These are phyloP conservation scores for Alternaria triticimaculans DNA, from an alignment of 2,329 filamentous ascomycete genomes.

Conservation along the genomic window DNA sequence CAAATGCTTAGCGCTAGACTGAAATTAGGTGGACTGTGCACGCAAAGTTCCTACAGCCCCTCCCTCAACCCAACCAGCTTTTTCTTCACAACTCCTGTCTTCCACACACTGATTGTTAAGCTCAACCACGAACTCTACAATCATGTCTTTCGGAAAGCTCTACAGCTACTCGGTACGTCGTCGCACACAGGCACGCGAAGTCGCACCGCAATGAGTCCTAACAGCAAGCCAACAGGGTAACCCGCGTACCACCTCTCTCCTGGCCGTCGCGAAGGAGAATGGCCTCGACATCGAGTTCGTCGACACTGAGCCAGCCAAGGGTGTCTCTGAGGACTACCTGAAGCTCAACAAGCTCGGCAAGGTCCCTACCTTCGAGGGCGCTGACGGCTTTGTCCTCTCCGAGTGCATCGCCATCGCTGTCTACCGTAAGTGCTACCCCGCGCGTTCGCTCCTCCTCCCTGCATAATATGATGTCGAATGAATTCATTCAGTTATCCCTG, in stretches of 20 bases:
- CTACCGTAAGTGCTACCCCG: constrained; percentile 77
- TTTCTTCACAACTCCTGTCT: constrained; percentile 28
- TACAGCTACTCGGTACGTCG: constrained; percentile 74
- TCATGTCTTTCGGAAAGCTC: constrained; percentile 97
- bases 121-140: constrained; percentile 52
- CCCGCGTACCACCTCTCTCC: constrained; percentile 85
- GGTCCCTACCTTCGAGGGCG: constrained; percentile 89
- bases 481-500: constrained; percentile 74
- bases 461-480: constrained; percentile 68
- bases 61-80: constrained; percentile 37
- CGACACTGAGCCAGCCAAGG: constrained; percentile 69
- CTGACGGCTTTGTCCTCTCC: constrained; percentile 86
- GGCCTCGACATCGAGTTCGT: constrained; percentile 89
- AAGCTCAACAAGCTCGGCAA: constrained; percentile 88
- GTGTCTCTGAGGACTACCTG: constrained; percentile 76
- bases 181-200: constrained; percentile 2
- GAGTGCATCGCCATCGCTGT: constrained; percentile 96
- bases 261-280: constrained; percentile 97
- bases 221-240: constrained; percentile 69
- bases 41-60: constrained; percentile 22
- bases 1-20: constrained; percentile 27
- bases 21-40: constrained; percentile 38
- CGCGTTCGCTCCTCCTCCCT: constrained; percentile 17
- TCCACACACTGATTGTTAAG: constrained; percentile 39
- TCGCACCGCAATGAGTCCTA: constrained; percentile 29